Evolutionary conservation across 2,329 filamentous ascomycete genomes (phyloP).

Genomic region (Kalmusia sp.): DNA sequence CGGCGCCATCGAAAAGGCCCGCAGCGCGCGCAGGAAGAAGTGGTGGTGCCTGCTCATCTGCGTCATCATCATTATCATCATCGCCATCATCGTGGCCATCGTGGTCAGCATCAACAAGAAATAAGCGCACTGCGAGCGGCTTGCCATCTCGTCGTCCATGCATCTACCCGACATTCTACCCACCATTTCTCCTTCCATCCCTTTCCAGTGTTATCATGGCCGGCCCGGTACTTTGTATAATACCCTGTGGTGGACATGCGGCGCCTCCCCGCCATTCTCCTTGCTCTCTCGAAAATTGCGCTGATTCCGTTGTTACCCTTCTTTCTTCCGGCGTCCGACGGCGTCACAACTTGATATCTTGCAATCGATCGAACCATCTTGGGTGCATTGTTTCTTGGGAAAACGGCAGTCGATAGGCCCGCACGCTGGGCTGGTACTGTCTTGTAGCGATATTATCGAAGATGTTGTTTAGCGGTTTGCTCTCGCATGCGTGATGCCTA

Average conservation of each 20-base stretch:
- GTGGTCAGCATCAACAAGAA: constrained; percentile 38
- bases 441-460: too few species aligned
- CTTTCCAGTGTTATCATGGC: constrained; percentile 25
- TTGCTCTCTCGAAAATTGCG: not conserved
- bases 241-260: constrained; percentile 22
- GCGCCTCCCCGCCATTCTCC: constrained; percentile 3
- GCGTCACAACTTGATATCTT: too few species aligned
- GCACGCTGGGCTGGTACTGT: too few species aligned
- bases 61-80: constrained; percentile 44
- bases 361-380: too few species aligned
- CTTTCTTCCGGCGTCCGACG: too few species aligned
- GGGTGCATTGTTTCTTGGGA: too few species aligned
- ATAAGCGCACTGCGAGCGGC: too few species aligned
- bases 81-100: constrained; percentile 50
- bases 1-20: constrained; percentile 81
- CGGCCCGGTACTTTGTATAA: constrained; percentile 30
- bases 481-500: too few species aligned
- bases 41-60: constrained; percentile 89
- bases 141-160: not conserved
- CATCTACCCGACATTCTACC: constrained; percentile 5
- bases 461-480: too few species aligned
- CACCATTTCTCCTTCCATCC: constrained; percentile 22
- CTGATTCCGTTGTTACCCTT: too few species aligned
- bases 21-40: constrained; percentile 79
- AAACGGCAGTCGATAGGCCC: too few species aligned